Conservation (phyloP, 2,329 filamentous ascomycete species). For the Trichoderma gracile region DNA sequence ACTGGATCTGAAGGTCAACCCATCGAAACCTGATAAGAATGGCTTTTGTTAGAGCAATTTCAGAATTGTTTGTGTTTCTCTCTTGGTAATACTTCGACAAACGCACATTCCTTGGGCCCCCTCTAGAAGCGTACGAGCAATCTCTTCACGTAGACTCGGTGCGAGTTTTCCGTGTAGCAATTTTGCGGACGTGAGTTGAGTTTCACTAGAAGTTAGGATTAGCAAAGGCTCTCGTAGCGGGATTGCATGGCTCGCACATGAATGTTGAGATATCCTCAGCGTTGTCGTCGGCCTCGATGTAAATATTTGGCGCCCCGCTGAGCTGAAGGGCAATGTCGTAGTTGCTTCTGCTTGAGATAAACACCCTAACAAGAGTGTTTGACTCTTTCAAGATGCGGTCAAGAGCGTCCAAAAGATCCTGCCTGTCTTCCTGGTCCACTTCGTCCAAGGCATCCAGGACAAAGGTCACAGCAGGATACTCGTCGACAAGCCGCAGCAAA, state of each 20-base stretch:
- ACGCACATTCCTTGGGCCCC: conserved; percentile 17
- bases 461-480: conserved; percentile 9
- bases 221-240: neutral
- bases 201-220: neutral
- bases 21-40: conserved; percentile 12
- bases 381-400: neutral
- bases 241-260: neutral
- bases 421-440: conserved; percentile 7
- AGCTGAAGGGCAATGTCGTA: conserved; percentile 14
- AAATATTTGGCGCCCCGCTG: neutral
- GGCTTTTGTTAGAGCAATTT: neutral
- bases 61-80: neutral
- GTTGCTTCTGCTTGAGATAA: conserved; percentile 15
- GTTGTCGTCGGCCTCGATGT: conserved; percentile 12
- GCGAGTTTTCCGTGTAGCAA: conserved; percentile 3
- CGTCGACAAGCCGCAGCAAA: conserved; percentile 4
- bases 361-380: conserved; percentile 2
- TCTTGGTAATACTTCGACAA: neutral
- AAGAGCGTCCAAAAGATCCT: conserved; percentile 7
- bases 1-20: conserved; percentile 13
- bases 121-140: neutral
- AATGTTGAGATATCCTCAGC: conserved; percentile 19
- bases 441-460: conserved; percentile 16
- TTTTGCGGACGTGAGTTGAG: conserved; percentile 9
- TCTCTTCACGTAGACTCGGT: conserved; percentile 7